These are phyloP conservation scores for Somion occarium DNA, from an alignment of 1,284 basidiomycete species.

Conservation along the genomic window DNA sequence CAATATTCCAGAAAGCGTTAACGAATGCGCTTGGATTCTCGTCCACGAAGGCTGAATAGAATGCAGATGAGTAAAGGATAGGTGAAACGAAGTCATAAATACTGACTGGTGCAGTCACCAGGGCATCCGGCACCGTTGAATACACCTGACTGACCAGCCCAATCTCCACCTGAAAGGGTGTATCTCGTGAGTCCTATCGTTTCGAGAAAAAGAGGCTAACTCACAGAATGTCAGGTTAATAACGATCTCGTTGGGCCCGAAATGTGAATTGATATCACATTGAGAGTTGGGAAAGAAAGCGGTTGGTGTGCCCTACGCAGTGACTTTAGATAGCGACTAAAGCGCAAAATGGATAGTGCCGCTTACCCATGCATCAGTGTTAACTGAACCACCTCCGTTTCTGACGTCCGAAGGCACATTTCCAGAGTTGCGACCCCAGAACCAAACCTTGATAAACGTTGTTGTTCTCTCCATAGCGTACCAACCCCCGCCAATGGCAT, in stretches of 20 bases:
- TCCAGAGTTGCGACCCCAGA: conserved; percentile 35
- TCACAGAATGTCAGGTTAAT: conserved; percentile 43
- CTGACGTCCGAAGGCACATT: conserved; percentile 31
- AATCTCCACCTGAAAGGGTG: conserved; percentile 42
- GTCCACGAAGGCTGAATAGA: conserved; percentile 27
- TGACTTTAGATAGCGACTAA: neutral
- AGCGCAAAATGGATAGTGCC: neutral
- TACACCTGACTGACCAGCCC: conserved; percentile 37
- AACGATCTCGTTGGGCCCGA: conserved; percentile 50
- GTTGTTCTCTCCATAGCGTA: conserved; percentile 40
- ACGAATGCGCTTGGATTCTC: conserved; percentile 35
- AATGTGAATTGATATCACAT: conserved; percentile 43
- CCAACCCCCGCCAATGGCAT: conserved; percentile 52
- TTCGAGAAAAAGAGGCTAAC: conserved; percentile 18
- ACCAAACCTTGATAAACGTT: conserved; percentile 38
- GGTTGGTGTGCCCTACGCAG: conserved; percentile 39
- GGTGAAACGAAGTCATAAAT: neutral
- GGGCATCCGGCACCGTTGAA: conserved; percentile 41
- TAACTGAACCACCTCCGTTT: conserved; percentile 27
- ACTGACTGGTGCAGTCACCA: conserved; percentile 40
- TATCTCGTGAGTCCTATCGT: neutral
- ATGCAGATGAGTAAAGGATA: neutral
- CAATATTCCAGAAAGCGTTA: conserved; percentile 40
- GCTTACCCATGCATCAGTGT: conserved; percentile 36
- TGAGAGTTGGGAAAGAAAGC: conserved; percentile 47